Conservation (phyloP, 768 basidiomycete species). For the Porpolomopsis calyptriformis region DNA sequence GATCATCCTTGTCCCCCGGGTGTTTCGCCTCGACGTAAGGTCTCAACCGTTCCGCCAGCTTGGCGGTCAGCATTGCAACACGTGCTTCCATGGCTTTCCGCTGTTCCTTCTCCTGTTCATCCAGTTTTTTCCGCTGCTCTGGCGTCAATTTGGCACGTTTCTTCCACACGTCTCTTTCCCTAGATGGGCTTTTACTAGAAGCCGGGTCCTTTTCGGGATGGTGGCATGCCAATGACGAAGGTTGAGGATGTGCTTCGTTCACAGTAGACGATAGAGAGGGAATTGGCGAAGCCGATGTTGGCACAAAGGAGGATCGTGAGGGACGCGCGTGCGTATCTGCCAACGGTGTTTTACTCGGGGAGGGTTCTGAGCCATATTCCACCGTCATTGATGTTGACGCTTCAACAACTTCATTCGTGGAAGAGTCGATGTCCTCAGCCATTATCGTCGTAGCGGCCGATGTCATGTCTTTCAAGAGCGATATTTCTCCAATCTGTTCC, state of each 20-base stretch:
- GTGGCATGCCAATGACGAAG: conserved; percentile 5
- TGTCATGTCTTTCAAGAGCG: conserved; percentile 89
- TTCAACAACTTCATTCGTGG: conserved; percentile 56
- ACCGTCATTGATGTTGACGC: conserved; percentile 7
- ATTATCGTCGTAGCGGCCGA: conserved; percentile 77
- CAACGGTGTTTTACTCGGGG: neutral
- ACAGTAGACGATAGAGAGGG: conserved; percentile 5
- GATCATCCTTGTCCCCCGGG: conserved; percentile 71
- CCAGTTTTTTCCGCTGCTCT: conserved; percentile 79
- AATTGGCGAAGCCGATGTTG: neutral
- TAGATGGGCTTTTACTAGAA: conserved; percentile 11
- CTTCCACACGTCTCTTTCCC: conserved; percentile 29
- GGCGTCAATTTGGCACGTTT: conserved; percentile 49
- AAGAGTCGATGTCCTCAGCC: conserved; percentile 65
- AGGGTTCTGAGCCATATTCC: neutral
- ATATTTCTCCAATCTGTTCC: conserved; percentile 87
- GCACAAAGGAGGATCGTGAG: neutral
- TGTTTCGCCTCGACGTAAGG: conserved; percentile 86
- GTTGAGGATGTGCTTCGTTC: neutral
- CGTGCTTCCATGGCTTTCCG: conserved; percentile 72
- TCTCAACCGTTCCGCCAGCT: conserved; percentile 75
- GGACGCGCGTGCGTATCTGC: neutral
- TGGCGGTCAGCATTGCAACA: conserved; percentile 59
- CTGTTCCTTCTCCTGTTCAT: conserved; percentile 73
- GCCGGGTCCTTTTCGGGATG: conserved; percentile 12